phyloP scores from a whole-genome alignment of 306 rosid species.

The Prunus dulcis region DNA sequence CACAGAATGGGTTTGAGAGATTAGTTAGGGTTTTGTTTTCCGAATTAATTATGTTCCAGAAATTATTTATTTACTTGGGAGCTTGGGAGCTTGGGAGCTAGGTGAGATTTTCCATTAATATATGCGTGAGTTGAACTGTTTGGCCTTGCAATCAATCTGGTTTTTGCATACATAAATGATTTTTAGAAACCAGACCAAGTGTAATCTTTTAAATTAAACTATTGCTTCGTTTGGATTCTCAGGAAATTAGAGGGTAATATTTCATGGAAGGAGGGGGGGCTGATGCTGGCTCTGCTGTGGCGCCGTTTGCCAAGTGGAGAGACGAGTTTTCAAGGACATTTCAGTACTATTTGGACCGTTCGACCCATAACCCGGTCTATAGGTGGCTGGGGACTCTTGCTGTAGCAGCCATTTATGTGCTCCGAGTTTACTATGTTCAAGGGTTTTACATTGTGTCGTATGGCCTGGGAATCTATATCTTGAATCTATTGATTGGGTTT shows the following conservation, averaged over 20 bases:
- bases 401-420: constrained; percentile 37
- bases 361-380: constrained; percentile 51
- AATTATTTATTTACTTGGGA: too few relatives aligned
- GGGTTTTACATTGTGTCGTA: constrained; percentile 65
- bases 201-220: not conserved
- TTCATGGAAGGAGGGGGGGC: constrained; percentile 54
- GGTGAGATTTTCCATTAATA: too few relatives aligned
- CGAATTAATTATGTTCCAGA: too few relatives aligned
- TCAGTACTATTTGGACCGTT: constrained; percentile 64
- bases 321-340: constrained; percentile 43
- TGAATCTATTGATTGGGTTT: constrained; percentile 69
- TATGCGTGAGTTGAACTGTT: too few relatives aligned
- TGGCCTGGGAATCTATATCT: constrained; percentile 56
- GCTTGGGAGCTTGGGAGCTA: too few relatives aligned
- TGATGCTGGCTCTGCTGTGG: constrained; percentile 38
- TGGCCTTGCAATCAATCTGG: too few relatives aligned
- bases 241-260: constrained; percentile 19
- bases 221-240: constrained; percentile 1
- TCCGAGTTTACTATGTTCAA: constrained; percentile 54
- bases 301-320: constrained; percentile 56
- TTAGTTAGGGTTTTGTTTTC: not conserved
- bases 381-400: constrained; percentile 66
- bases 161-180: too few relatives aligned
- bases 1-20: not conserved
- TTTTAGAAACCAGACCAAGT: not conserved